A percentile compares a stretch with the other conserved stretches of the same genome.
Evolutionary conservation across 2,329 filamentous ascomycete genomes (phyloP).

Genomic region (Nothophoma quercina): DNA sequence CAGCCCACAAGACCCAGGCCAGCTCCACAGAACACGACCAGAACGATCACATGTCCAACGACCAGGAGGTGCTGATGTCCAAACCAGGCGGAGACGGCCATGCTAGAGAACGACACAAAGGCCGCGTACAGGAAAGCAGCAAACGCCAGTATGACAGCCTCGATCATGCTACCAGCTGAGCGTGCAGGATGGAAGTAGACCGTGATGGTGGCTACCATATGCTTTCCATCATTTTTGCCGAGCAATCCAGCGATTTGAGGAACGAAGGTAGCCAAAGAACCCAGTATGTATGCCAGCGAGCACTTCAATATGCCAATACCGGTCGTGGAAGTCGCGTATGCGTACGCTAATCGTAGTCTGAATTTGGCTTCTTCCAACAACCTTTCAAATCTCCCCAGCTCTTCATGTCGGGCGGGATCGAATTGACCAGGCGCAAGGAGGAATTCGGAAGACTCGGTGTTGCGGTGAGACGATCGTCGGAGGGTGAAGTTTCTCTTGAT

Average conservation of each 20-base stretch:
- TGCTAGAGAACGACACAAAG: constrained; percentile 79
- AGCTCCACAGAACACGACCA: constrained; percentile 84
- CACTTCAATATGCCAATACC: constrained; percentile 88
- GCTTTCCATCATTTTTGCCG: constrained; percentile 87
- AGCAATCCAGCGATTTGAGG: constrained; percentile 75
- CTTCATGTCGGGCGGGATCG: constrained; percentile 38
- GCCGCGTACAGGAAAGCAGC: constrained; percentile 81
- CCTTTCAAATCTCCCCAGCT: constrained; percentile 41
- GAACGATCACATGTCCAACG: constrained; percentile 78
- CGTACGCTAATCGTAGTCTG: constrained; percentile 52
- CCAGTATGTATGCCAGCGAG: constrained; percentile 86
- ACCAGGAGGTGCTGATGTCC: constrained; percentile 71
- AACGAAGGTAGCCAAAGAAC: constrained; percentile 85
- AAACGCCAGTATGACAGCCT: constrained; percentile 79
- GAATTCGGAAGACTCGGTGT: constrained; percentile 55
- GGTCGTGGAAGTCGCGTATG: constrained; percentile 73
- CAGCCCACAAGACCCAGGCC: constrained; percentile 88
- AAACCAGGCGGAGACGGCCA: constrained; percentile 86
- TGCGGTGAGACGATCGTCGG: constrained; percentile 55
- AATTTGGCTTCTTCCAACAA: constrained; percentile 48
- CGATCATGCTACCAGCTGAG: constrained; percentile 86
- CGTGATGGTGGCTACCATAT: constrained; percentile 90
- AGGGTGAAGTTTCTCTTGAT: constrained; percentile 81
- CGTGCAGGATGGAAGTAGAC: constrained; percentile 94
- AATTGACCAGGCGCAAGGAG: constrained; percentile 44